Evolutionary conservation across 441 rosid species (phyloP).

Genomic region (Mallotus japonicus): DNA sequence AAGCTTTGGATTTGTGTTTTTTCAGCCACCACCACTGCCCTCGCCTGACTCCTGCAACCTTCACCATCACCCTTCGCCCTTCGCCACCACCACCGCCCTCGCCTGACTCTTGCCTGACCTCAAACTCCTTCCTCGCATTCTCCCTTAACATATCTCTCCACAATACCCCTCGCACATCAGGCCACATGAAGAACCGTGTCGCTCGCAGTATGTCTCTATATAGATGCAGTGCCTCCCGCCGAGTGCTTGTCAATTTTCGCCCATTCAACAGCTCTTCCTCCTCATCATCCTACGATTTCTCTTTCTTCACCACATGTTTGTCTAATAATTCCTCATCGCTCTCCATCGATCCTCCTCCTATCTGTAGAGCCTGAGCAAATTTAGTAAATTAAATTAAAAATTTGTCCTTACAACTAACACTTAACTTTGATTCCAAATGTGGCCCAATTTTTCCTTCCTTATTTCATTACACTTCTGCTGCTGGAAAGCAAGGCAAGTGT

Average conservation of each 20-base stretch:
- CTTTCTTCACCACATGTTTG: constrained; percentile 66
- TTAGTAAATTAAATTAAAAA: too few relatives aligned
- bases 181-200: constrained; percentile 74
- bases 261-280: constrained; percentile 58
- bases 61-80: too few relatives aligned
- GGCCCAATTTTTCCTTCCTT: too few relatives aligned
- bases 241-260: constrained; percentile 60
- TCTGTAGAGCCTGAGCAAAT: too few relatives aligned
- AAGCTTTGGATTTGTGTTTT: too few relatives aligned
- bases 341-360: background rate
- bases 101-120: too few relatives aligned
- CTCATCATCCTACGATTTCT: constrained; percentile 49
- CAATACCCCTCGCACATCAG: constrained; percentile 58
- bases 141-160: constrained; percentile 84
- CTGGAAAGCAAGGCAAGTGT: background rate
- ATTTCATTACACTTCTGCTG: background rate
- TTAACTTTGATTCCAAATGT: too few relatives aligned
- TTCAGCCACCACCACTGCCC: too few relatives aligned
- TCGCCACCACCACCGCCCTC: too few relatives aligned
- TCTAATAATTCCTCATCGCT: constrained; percentile 61
- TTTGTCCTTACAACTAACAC: too few relatives aligned
- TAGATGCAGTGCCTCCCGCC: constrained; percentile 69
- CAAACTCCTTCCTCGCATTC: constrained; percentile 81
- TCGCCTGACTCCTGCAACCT: too few relatives aligned
- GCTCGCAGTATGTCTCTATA: constrained; percentile 84